phyloP scores from a whole-genome alignment of 768 basidiomycete species.

The Leccinellum luteum region DNA sequence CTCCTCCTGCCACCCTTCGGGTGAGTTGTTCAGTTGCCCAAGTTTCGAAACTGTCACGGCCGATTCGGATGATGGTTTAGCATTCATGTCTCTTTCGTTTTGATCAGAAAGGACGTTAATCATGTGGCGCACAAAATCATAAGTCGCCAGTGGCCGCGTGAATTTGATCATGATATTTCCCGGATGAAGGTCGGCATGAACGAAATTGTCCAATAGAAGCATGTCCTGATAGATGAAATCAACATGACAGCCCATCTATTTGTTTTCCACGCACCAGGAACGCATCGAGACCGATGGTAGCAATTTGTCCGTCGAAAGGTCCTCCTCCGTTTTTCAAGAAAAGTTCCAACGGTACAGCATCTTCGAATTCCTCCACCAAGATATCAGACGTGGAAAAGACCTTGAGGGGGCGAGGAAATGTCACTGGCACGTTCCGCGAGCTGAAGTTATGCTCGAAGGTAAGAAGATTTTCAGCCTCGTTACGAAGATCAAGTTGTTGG shows the following conservation, averaged over 20 bases:
- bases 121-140: constrained; percentile 59
- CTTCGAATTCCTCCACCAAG: constrained; percentile 89
- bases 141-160: constrained; percentile 75
- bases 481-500: constrained; percentile 86
- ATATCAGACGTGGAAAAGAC: constrained; percentile 80
- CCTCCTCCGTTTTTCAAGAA: constrained; percentile 92
- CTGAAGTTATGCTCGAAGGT: constrained; percentile 87
- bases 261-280: constrained; percentile 66
- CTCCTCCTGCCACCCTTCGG: constrained; percentile 66
- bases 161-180: constrained; percentile 99
- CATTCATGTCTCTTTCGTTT: constrained; percentile 20
- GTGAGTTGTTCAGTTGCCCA: constrained; percentile 53
- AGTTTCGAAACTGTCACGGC: constrained; percentile 71
- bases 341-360: constrained; percentile 83
- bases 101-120: constrained; percentile 46
- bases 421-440: constrained; percentile 73
- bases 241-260: constrained; percentile 1
- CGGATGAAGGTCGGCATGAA: constrained; percentile 87
- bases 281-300: constrained; percentile 90
- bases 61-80: constrained; percentile 41
- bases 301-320: constrained; percentile 84
- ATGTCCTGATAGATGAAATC: constrained; percentile 65
- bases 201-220: constrained; percentile 97
- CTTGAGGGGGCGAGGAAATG: constrained; percentile 85
- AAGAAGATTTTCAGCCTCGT: constrained; percentile 85